A percentile compares a stretch with the other conserved stretches of the same genome.
phyloP scores from a whole-genome alignment of 352 stramenopile species.

The Albugo candida region DNA sequence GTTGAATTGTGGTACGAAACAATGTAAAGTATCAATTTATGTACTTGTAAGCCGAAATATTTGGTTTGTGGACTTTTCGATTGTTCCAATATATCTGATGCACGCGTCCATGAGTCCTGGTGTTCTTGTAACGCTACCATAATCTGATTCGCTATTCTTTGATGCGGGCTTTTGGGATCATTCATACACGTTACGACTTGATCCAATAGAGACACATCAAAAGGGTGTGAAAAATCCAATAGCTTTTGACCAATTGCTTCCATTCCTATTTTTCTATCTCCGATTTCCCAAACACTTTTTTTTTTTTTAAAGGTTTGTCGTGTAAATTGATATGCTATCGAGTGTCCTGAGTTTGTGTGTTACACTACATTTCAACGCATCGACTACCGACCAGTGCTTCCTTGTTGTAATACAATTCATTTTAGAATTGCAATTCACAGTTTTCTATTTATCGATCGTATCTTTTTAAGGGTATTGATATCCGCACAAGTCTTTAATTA shows the following conservation, averaged over 20 bases:
- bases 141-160: constrained; percentile 81
- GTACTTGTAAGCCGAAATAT: constrained; percentile 83
- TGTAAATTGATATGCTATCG: no score
- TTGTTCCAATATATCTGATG: constrained; percentile 93
- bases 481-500: no score
- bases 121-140: constrained; percentile 88
- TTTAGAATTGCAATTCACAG: no score
- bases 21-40: constrained; percentile 1
- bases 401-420: no score
- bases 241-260: constrained; percentile 82
- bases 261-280: constrained; percentile 22
- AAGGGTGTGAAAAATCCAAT: constrained; percentile 86
- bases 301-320: no score
- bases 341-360: no score
- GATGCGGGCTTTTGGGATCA: constrained; percentile 87
- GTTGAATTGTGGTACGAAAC: neutral
- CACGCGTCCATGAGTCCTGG: constrained; percentile 82
- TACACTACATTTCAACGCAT: no score
- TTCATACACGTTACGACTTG: constrained; percentile 94
- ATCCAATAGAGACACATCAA: constrained; percentile 92
- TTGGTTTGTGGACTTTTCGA: constrained; percentile 75
- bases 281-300: neutral
- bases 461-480: no score
- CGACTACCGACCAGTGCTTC: no score
- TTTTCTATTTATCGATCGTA: no score